Conservation (phyloP, 2,329 filamentous ascomycete species). For the Fusarium sacchari region DNA sequence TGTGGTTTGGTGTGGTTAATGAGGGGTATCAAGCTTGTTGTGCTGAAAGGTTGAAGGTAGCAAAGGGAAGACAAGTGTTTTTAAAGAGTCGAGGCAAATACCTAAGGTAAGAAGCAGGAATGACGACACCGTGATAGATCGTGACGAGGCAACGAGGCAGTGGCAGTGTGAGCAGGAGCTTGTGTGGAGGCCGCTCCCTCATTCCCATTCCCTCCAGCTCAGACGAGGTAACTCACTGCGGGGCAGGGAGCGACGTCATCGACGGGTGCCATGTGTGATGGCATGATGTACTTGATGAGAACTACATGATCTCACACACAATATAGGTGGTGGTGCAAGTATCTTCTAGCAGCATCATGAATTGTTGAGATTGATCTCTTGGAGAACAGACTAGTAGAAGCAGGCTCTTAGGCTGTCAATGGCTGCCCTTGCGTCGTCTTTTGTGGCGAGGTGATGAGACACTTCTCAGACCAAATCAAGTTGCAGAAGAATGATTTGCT, state of each 20-base stretch:
- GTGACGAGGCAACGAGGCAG: slow-evolving; percentile 35
- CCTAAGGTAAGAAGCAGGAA: slow-evolving; percentile 21
- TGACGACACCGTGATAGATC: slow-evolving; percentile 34
- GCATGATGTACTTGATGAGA: slow-evolving; percentile 34
- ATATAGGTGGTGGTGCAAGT: not conserved
- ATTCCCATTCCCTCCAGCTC: not conserved
- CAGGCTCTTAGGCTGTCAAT: slow-evolving; percentile 28
- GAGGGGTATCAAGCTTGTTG: slow-evolving; percentile 32
- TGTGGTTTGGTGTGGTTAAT: slow-evolving; percentile 1
- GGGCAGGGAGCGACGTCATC: slow-evolving; percentile 47
- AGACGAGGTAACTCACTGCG: slow-evolving; percentile 25
- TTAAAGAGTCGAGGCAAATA: slow-evolving; percentile 21
- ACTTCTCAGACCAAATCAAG: slow-evolving; percentile 29
- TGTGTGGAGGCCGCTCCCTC: slow-evolving; percentile 3
- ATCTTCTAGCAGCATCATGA: not conserved
- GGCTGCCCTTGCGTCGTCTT: slow-evolving; percentile 27
- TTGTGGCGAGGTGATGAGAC: slow-evolving; percentile 34
- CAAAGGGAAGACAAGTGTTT: slow-evolving; percentile 13
- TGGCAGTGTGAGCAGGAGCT: slow-evolving; percentile 21
- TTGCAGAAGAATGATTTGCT: slow-evolving; percentile 16
- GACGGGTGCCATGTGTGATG: slow-evolving; percentile 18
- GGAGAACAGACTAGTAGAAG: slow-evolving; percentile 27
- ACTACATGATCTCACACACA: not conserved
- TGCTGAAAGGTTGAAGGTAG: not conserved
- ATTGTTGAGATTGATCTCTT: slow-evolving; percentile 11